phyloP scores from a whole-genome alignment of 352 stramenopile genomes.

The Phytophthora sp. region DNA sequence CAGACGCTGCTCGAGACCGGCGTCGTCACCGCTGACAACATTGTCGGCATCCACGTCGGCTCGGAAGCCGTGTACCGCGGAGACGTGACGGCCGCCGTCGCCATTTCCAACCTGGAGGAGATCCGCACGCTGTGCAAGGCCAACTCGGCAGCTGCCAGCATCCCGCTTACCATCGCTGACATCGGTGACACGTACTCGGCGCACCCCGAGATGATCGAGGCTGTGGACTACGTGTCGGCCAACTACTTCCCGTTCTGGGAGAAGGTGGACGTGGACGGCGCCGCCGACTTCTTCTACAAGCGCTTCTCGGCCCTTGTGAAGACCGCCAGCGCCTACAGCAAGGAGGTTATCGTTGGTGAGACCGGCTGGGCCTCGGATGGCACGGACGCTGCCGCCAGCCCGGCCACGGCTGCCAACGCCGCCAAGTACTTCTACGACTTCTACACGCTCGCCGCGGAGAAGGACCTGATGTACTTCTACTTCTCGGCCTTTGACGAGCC shows the following conservation, averaged over 20 bases:
- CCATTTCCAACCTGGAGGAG: constrained; percentile 60
- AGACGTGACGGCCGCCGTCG: constrained; percentile 45
- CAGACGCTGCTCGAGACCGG: constrained; percentile 47
- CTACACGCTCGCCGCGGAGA: constrained; percentile 51
- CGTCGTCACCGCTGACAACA: constrained; percentile 42
- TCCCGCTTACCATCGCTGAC: constrained; percentile 73
- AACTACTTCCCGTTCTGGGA: constrained; percentile 82
- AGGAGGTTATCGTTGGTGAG: constrained; percentile 72
- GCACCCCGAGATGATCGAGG: constrained; percentile 59
- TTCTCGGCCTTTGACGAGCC: constrained; percentile 69
- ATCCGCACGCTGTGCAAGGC: constrained; percentile 52
- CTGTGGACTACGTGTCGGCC: constrained; percentile 64
- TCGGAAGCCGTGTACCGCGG: constrained; percentile 71
- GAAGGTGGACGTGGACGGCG: constrained; percentile 39
- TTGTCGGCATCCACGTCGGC: constrained; percentile 71
- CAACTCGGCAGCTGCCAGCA: constrained; percentile 29
- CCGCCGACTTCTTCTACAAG: constrained; percentile 50
- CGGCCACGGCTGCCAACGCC: constrained; percentile 41
- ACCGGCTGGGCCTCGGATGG: constrained; percentile 67
- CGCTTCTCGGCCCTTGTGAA: constrained; percentile 47
- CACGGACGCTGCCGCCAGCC: constrained; percentile 31
- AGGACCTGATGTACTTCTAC: constrained; percentile 69
- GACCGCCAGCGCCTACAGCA: constrained; percentile 40
- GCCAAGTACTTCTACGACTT: constrained; percentile 72
- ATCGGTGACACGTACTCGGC: constrained; percentile 58